phyloP scores from a whole-genome alignment of 148 eudicot genomes.

The Chenopodium formosanum region DNA sequence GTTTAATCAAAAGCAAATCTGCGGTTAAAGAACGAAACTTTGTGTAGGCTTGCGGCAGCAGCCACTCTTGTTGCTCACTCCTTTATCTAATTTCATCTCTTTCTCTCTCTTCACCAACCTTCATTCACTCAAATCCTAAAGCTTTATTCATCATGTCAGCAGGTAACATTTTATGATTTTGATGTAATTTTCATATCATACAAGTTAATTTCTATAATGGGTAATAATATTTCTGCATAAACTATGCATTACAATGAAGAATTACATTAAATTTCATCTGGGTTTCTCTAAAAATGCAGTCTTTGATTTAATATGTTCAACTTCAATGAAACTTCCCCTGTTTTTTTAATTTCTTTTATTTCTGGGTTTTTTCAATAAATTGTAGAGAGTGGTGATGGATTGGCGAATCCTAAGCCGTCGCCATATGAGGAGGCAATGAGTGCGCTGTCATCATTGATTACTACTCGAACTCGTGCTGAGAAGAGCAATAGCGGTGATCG shows the following conservation, averaged over 20 bases:
- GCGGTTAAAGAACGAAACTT: not conserved
- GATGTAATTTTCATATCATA: not conserved
- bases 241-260: not conserved
- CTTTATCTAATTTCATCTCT: not conserved
- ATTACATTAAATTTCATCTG: constrained; percentile 12
- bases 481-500: constrained; percentile 66
- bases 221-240: not conserved
- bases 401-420: constrained; percentile 21
- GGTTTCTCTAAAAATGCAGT: not conserved
- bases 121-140: constrained; percentile 7
- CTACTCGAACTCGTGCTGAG: constrained; percentile 76
- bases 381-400: constrained; percentile 40
- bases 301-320: not conserved
- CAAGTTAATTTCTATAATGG: not conserved
- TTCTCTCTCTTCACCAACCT: not conserved
- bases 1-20: not conserved
- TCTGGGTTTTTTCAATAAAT: not conserved
- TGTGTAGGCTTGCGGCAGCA: not conserved
- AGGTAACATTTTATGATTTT: constrained; percentile 14
- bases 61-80: constrained; percentile 1
- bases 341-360: not conserved
- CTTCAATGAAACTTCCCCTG: not conserved
- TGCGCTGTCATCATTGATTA: constrained; percentile 78
- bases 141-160: constrained; percentile 24
- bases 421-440: constrained; percentile 78